Evolutionary conservation across 305 asterid species (phyloP).

Genomic region (Fraxinus velutina): DNA sequence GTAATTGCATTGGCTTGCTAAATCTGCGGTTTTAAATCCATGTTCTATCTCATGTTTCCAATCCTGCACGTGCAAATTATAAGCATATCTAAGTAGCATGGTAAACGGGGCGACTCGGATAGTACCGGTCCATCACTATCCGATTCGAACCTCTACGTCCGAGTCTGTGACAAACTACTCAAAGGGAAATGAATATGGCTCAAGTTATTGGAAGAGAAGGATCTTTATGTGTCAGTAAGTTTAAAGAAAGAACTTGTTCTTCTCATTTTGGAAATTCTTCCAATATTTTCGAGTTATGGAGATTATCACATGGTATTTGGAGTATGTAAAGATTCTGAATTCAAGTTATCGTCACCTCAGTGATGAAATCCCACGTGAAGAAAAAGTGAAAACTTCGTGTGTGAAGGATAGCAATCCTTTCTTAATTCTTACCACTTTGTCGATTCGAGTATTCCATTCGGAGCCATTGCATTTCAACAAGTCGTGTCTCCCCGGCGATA

Average conservation of each 20-base stretch:
- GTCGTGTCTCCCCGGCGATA: constrained; percentile 36
- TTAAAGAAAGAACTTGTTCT: not conserved
- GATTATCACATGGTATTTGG: not conserved
- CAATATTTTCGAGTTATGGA: not conserved
- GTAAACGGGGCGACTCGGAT: not conserved
- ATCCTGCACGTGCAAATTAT: constrained; percentile 35
- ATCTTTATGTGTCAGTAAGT: not conserved
- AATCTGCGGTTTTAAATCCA: constrained; percentile 54
- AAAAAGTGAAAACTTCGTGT: not conserved
- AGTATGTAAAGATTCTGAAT: not conserved
- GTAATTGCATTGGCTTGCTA: constrained; percentile 66
- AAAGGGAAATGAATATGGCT: not conserved
- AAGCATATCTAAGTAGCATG: not conserved
- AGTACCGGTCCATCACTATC: not conserved
- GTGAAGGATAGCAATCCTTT: not conserved
- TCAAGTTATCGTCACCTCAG: not conserved
- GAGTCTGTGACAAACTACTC: not conserved
- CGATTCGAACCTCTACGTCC: not conserved
- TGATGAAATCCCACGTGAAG: not conserved
- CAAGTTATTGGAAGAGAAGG: not conserved
- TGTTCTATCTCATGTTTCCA: constrained; percentile 58
- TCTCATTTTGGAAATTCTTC: not conserved
- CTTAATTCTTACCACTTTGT: constrained; percentile 40
- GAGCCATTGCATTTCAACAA: constrained; percentile 59
- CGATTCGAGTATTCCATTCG: constrained; percentile 54